Evolutionary conservation across 2,329 filamentous ascomycete species (phyloP), one percentile per base, ranked within the genome.

Genomic region (Huntiella abstrusa): DNA sequence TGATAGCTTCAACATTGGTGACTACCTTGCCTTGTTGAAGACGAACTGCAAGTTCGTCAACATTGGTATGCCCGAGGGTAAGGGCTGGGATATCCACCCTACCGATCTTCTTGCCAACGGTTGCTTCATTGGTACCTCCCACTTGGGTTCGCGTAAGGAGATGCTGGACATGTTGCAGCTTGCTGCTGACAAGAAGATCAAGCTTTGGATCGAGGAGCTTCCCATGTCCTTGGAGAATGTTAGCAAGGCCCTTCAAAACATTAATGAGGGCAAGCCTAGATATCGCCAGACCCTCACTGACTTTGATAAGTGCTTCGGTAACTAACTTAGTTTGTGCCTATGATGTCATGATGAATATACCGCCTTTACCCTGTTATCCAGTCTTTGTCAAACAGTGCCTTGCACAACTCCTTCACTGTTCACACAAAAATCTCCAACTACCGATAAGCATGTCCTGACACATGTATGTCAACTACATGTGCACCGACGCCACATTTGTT

Each of bases 21-120:
- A 45, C 12, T 92, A 91, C 65, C 73, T 92, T 56, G 74, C 72
- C 51, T 72, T 86, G 55, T 71, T 92, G 59, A 85, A 88, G 62
- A 77, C 88, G 48, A 82, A 86, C 64, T 83, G 80, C 49, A 73
- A 71, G 57, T 91, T 82, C 75, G 74, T 88, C 59, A 82, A 73
- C 55, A 81, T 88, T 46, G 83, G 83, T 37, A 68, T 91, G 56
- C 83, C 83, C 3, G 82, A 86, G 58, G 80, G 83, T 51, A 75
- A 79, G 39, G 75, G 83, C 8, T 75, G 83, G 48, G 63, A 68
- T 46, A 69, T 91, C 53, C 77, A 74, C 63, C 78, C 81, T 43
- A 80, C 86, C 66, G 75, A 75, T 57, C 80, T 93, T 56, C 69
- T 83, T 50, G 62, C 62, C 53, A 92, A 88, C 62, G 84, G 84